Evolutionary conservation across 331 rosid genomes (phyloP).

Genomic region (Quercus phellos): DNA sequence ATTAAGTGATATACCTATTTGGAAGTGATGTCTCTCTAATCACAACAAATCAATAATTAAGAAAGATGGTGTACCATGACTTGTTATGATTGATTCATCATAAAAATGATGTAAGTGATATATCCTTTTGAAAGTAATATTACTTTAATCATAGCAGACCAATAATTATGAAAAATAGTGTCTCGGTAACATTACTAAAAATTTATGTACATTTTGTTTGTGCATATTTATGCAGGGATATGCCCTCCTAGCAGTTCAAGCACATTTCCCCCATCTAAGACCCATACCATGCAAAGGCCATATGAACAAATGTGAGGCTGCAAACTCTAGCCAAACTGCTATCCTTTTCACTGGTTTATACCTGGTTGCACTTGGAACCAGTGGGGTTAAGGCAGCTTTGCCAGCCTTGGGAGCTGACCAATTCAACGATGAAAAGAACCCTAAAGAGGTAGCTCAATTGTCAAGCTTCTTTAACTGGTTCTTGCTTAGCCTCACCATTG

Average conservation of each 20-base stretch:
- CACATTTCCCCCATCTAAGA: slow-evolving; percentile 45
- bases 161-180: no score
- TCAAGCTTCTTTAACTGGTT: slow-evolving; percentile 92
- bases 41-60: no score
- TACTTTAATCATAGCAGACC: fast-evolving
- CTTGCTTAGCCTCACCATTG: slow-evolving; percentile 61
- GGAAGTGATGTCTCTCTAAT: no score
- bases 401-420: slow-evolving; percentile 89
- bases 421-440: slow-evolving; percentile 58
- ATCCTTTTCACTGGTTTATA: slow-evolving; percentile 63
- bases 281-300: slow-evolving; percentile 55
- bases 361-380: slow-evolving; percentile 68
- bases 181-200: not conserved
- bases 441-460: slow-evolving; percentile 51
- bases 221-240: slow-evolving; percentile 31
- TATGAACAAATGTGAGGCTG: slow-evolving; percentile 33
- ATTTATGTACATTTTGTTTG: not conserved
- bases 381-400: slow-evolving; percentile 73
- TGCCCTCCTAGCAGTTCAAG: slow-evolving; percentile 51
- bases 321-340: slow-evolving; percentile 35
- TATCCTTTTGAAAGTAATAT: no score
- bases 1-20: fast-evolving
- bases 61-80: no score
- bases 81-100: no score
- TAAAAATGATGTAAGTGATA: no score